A percentile compares a stretch with the other conserved stretches of the same genome.
Evolutionary conservation across 2,329 filamentous ascomycete genomes (phyloP).

Genomic region (Colletotrichum sp.): DNA sequence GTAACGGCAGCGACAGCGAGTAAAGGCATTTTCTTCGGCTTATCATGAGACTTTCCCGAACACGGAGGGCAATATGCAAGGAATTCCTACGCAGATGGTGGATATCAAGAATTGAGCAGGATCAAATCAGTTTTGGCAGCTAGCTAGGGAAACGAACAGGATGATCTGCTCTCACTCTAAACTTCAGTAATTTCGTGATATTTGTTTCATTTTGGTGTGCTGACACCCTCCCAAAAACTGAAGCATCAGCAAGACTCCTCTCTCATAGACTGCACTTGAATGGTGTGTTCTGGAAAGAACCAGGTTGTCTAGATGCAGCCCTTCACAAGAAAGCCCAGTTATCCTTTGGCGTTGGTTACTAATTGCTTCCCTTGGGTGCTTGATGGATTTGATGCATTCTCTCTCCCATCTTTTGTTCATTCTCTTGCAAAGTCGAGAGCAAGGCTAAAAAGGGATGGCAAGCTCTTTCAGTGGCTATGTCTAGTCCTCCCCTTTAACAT

Average conservation of each 20-base stretch:
- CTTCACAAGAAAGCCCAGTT: not conserved
- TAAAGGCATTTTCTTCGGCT: not conserved
- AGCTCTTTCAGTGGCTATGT: not conserved
- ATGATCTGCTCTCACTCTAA: not conserved
- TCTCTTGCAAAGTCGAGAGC: constrained; percentile 10
- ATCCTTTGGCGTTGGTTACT: not conserved
- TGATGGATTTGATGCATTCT: not conserved
- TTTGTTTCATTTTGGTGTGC: not conserved
- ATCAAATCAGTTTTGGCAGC: not conserved
- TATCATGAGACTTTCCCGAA: not conserved
- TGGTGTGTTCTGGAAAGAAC: not conserved
- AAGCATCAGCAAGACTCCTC: not conserved
- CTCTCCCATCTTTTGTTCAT: not conserved
- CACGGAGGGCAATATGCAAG: not conserved
- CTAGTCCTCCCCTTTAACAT: not conserved
- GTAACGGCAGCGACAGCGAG: not conserved
- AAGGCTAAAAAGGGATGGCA: constrained; percentile 1
- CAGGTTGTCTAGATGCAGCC: not conserved
- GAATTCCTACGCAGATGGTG: not conserved
- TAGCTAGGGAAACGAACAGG: not conserved
- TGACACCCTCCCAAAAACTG: not conserved
- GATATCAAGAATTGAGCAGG: not conserved
- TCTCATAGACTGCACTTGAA: not conserved
- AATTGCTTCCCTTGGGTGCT: not conserved
- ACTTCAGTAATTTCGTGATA: not conserved